Evolutionary conservation across 2,329 filamentous ascomycete genomes (phyloP).

Genomic region (Alternaria sp.): DNA sequence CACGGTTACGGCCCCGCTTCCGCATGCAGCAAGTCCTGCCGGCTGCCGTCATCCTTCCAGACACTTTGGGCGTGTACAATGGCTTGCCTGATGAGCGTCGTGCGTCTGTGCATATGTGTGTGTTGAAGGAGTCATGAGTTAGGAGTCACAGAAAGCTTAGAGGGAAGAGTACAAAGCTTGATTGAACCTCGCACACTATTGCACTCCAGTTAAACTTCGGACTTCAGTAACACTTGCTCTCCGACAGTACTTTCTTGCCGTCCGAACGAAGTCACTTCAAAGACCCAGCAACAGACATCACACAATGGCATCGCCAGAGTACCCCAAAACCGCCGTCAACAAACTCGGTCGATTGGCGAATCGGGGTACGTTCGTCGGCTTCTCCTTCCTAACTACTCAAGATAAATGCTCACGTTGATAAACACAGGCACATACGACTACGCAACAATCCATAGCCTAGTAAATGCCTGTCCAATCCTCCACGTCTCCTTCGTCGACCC

Average conservation of each 20-base stretch:
- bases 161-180: neutral
- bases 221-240: too few species aligned
- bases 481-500: conserved; percentile 47
- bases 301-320: conserved; percentile 21
- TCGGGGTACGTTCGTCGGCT: conserved; percentile 23
- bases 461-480: conserved; percentile 41
- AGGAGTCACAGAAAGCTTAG: neutral
- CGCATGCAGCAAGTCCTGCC: conserved; percentile 2
- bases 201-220: neutral
- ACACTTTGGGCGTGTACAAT: neutral
- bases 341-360: conserved; percentile 39
- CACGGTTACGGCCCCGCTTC: conserved; percentile 12
- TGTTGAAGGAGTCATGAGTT: neutral
- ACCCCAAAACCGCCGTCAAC: conserved; percentile 36
- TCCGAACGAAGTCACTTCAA: neutral
- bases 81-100: neutral
- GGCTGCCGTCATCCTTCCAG: neutral
- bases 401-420: neutral
- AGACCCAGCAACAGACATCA: neutral
- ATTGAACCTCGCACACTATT: neutral
- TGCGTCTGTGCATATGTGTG: neutral
- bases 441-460: conserved; percentile 41
- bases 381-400: too few species aligned
- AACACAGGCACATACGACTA: conserved; percentile 43
- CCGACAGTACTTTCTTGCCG: too few species aligned